Conservation (phyloP, 75 land plant species). For the Pinus tabuliformis region DNA sequence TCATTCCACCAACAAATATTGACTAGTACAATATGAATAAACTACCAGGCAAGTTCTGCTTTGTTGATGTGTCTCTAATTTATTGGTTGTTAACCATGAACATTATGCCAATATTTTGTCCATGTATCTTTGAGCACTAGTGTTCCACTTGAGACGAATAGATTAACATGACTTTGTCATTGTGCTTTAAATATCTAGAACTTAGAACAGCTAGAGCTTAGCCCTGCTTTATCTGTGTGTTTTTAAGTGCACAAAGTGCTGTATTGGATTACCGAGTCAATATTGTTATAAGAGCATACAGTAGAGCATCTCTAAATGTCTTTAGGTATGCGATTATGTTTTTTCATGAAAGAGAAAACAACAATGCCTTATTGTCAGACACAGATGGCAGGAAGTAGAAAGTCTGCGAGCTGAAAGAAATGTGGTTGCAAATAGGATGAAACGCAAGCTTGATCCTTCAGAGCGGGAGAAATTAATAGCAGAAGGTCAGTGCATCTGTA, state of each 20-base stretch:
- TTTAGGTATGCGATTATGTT: background rate
- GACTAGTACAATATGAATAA: background rate
- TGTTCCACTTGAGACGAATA: background rate
- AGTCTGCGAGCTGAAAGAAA: conserved; percentile 81
- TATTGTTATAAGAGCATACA: background rate
- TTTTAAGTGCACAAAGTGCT: background rate
- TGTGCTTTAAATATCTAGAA: background rate
- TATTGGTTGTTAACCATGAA: background rate
- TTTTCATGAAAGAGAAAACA: background rate
- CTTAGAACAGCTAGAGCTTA: background rate
- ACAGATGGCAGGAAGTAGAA: conserved; percentile 89
- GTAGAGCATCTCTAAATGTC: background rate
- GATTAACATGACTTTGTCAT: background rate
- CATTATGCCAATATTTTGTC: background rate
- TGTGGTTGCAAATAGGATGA: conserved; percentile 89
- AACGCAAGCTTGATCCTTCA: conserved; percentile 80
- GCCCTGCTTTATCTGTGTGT: background rate
- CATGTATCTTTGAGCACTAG: background rate
- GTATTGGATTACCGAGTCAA: background rate
- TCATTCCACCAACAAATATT: conserved; percentile 4
- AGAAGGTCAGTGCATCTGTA: conserved; percentile 51
- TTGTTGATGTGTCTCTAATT: background rate
- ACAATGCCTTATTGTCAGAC: conserved; percentile 34
- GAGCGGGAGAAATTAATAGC: conserved; percentile 74
- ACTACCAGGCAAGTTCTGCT: background rate